phyloP scores from a whole-genome alignment of 148 eudicot species.

The Fagopyrum homotropicum region DNA sequence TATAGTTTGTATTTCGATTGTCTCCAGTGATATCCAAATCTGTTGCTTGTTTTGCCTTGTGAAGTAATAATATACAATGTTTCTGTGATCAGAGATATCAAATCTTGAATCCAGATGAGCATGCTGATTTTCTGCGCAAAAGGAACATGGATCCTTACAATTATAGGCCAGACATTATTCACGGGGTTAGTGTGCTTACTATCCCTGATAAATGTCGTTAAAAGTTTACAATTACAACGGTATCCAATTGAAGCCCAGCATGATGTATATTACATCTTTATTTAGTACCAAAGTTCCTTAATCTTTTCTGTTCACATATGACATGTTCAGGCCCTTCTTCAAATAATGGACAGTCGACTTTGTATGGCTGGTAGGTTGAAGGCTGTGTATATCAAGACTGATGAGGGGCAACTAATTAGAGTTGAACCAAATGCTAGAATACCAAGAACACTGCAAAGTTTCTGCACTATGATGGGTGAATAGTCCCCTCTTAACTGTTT shows the following conservation, averaged over 20 bases:
- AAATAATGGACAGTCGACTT: conserved; percentile 19
- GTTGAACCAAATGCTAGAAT: neutral
- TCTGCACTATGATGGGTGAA: conserved; percentile 8
- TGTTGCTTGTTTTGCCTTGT: neutral
- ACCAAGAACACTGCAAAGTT: conserved; percentile 2
- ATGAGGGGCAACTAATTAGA: conserved; percentile 10
- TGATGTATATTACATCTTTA: neutral
- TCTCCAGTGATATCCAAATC: neutral
- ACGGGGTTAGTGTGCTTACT: conserved; percentile 14
- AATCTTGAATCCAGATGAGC: conserved; percentile 20
- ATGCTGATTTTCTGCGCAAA: conserved; percentile 21
- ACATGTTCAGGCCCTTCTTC: conserved; percentile 14
- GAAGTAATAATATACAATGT: neutral
- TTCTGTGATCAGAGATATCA: conserved; percentile 17
- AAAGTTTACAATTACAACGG: neutral
- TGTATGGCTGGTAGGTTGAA: conserved; percentile 21
- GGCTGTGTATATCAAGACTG: conserved; percentile 21
- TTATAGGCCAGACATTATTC: conserved; percentile 24
- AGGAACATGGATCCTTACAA: conserved; percentile 21
- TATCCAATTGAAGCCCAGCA: neutral
- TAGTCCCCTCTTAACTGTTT: neutral
- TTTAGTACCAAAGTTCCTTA: neutral
- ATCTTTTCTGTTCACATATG: neutral
- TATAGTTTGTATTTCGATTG: neutral
- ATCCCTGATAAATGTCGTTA: neutral